Evolutionary conservation across 345 rosid genomes (phyloP), one percentile per base, ranked within the genome.

Genomic region (Eucalyptus leucophloia): DNA sequence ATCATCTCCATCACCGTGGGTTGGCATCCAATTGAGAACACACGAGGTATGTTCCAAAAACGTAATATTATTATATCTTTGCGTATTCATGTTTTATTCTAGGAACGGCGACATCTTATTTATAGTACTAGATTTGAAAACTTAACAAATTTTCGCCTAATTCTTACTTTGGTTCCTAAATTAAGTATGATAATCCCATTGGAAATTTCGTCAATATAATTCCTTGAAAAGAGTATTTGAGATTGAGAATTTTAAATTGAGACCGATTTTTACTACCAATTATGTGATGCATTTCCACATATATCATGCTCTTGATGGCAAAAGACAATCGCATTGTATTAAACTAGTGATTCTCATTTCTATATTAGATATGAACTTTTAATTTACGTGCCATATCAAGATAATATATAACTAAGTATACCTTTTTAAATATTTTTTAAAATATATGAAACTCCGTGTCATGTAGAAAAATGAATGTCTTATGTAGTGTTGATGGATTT

Each of bases 1-100:
- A 2, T 56, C 62, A 11, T 56, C 62, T 9, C 62, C 13, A 24
- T 24, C 62, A 11, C 30, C 13, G 5, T 60, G 67, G 67, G 2
- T 32, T 3, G 4, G 8, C 15, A 26, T 60, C 1, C 67, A 7
- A 60, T 6, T 60, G 16, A 60, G 67, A 12, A 6, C 0, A 0
- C 7, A 12, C 2, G 32, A 12, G 32, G 67, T 26, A 60, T 6
- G 67, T 28, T 60, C 32, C n/a, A 7, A 28, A 60, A 60, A 60
- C 0, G 67, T 60, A 5, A 26, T 60, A 26, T 12, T 60, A 12
- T 30, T 30, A 5, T 62, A 1, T 12, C 8, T 58, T 11, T 28
- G 3, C 13, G 6, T 26, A 26, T 58, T 58, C 34, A 30, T 7
- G 18, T 62, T 62, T 15, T 4, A 28, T 28, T 7, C 1, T 28